Evolutionary conservation across 73 alveolate genomes (phyloP), one percentile per base, ranked within the genome.

Genomic region (Durusdinium trenchii): DNA sequence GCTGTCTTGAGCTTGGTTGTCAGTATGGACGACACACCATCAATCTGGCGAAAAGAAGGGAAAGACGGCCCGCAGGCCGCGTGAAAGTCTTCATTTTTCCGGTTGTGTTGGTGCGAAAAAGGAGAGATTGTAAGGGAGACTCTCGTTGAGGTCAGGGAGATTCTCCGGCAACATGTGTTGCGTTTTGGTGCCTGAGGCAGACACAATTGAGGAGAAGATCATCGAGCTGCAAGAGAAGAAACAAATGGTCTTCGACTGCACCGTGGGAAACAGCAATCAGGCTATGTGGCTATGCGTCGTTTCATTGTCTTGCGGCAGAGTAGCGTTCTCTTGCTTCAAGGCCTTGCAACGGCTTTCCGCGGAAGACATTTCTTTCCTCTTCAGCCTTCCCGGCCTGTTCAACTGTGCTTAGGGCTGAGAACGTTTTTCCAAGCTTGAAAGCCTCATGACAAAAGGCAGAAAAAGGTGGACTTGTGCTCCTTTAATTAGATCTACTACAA

Each of bases 1-100:
- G 99, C 99, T 23, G 99, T 95, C 64, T 99, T 93, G 52, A 97
- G 99, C 71, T 93, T 99, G 38, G 99, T 99, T 82, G 99, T 12
- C n/a, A n/a, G n/a, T n/a, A n/a, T n/a, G n/a, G n/a, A n/a, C n/a
- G n/a, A n/a, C n/a, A n/a, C n/a, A n/a, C n/a, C n/a, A 16, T 28
- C 73, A 60, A 60, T 20, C 16, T 28, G 16, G 73, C 28, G 73
- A 60, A 60, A 60, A 28, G 28, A 60, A 16, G 73, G n/a, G n/a
- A n/a, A n/a, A n/a, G n/a, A 20, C 20, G 64, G 64, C 28, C 64
- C 20, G 64, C 64, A 20, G 64, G 64, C 20, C 64, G 64, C 64
- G 20, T 12, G 64, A 9, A 54, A 54, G 64, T 20, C 64, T 12
- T 54, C 28, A 20, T 20, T 20, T 54, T n/a, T n/a, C n/a, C n/a